Evolutionary conservation across 768 basidiomycete species (phyloP).

Genomic region (Rhodotorula babjevae): DNA sequence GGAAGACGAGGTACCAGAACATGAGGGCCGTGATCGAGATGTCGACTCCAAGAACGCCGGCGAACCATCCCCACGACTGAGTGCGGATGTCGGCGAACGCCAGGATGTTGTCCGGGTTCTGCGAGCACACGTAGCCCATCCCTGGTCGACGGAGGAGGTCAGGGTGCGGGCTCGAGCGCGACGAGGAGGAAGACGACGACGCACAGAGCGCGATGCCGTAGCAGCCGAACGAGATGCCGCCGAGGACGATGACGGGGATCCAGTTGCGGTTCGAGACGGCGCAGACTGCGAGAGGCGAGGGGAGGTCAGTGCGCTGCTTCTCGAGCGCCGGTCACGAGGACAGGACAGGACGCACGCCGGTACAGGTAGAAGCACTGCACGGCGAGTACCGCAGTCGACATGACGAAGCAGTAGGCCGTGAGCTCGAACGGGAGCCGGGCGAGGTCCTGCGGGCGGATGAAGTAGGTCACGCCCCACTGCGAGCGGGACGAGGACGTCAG

Average conservation of each 20-base stretch:
- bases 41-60: not conserved
- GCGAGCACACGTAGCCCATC: not conserved
- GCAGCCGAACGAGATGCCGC: not conserved
- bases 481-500: not conserved
- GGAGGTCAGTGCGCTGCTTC: not conserved
- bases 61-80: not conserved
- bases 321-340: not conserved
- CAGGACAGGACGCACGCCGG: not conserved
- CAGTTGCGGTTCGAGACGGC: not conserved
- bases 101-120: not conserved
- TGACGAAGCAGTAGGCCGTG: not conserved
- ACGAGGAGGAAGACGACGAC: too few species aligned
- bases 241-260: not conserved
- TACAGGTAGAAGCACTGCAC: not conserved
- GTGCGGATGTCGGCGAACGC: not conserved
- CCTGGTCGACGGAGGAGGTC: not conserved
- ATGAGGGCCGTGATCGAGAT: not conserved
- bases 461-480: conserved; percentile 3
- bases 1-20: not conserved
- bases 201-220: not conserved
- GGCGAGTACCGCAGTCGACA: not conserved
- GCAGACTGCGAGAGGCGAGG: not conserved
- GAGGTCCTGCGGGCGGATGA: not conserved
- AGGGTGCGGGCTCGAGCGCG: not conserved
- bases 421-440: not conserved